Conservation (phyloP, 164 flowering plant species). For the Chimonanthus praecox region DNA sequence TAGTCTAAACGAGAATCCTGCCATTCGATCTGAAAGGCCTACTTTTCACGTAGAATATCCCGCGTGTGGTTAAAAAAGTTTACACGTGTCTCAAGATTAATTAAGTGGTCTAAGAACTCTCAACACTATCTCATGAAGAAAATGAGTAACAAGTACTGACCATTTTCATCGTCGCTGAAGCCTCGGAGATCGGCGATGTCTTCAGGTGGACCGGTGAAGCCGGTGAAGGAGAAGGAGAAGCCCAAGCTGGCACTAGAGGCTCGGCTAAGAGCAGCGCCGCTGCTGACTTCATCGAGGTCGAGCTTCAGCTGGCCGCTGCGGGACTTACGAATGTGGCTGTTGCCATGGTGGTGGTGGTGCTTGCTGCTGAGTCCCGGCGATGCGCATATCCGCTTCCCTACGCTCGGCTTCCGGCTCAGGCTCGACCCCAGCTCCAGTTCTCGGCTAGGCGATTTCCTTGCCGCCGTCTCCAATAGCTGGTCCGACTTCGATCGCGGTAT, state of each 20-base stretch:
- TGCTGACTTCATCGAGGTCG: slow-evolving; percentile 61
- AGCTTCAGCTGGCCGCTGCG: slow-evolving; percentile 79
- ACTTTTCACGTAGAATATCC: no score
- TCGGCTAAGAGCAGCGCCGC: slow-evolving; percentile 81
- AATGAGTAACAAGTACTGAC: slow-evolving; percentile 22
- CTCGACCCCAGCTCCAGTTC: slow-evolving; percentile 26
- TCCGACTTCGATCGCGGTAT: slow-evolving; percentile 67
- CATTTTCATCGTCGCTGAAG: slow-evolving; percentile 67
- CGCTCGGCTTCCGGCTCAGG: slow-evolving; percentile 54
- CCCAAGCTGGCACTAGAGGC: slow-evolving; percentile 96
- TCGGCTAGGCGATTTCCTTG: slow-evolving; percentile 4
- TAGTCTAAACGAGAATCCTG: no score
- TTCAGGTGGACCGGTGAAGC: slow-evolving; percentile 78
- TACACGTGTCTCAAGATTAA: no score
- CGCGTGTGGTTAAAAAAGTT: no score
- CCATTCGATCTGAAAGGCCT: no score
- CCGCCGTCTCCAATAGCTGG: slow-evolving; percentile 31
- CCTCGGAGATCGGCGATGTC: slow-evolving; percentile 61
- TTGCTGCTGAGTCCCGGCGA: slow-evolving; percentile 48
- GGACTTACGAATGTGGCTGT: slow-evolving; percentile 54
- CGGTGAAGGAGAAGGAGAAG: slow-evolving; percentile 85
- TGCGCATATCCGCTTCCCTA: slow-evolving; percentile 30
- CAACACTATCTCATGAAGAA: no score
- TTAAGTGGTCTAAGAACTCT: no score
- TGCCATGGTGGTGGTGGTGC: slow-evolving; percentile 12